These are phyloP conservation scores for Colletotrichum tabaci DNA, from an alignment of 2,329 filamentous ascomycete genomes.

Conservation along the genomic window DNA sequence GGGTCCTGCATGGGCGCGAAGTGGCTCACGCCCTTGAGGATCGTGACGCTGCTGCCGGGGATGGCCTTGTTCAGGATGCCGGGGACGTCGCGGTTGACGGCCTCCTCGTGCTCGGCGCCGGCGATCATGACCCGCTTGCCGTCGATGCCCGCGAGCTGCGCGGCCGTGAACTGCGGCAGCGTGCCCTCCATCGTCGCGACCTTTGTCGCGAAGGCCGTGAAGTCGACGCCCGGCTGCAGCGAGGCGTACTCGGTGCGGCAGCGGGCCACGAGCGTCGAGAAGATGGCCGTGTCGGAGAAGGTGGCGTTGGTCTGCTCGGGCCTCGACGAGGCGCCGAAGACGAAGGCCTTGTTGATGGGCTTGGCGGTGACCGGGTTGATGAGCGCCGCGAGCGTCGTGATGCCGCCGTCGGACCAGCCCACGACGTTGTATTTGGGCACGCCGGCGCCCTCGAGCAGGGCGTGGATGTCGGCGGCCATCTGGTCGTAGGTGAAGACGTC, in stretches of 20 bases:
- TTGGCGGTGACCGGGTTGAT: slow-evolving; percentile 50
- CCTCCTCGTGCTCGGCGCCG: slow-evolving; percentile 54
- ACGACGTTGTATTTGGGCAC: slow-evolving; percentile 53
- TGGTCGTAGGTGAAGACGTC: slow-evolving; percentile 57
- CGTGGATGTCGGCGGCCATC: slow-evolving; percentile 55
- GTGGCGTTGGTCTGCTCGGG: slow-evolving; percentile 54
- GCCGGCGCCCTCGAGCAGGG: slow-evolving; percentile 49
- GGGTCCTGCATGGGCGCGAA: slow-evolving; percentile 61
- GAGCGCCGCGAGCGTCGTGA: slow-evolving; percentile 55
- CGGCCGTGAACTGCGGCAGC: slow-evolving; percentile 52
- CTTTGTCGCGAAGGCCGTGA: slow-evolving; percentile 54
- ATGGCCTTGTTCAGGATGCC: slow-evolving; percentile 53
- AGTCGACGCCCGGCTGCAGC: slow-evolving; percentile 54
- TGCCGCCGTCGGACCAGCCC: slow-evolving; percentile 60
- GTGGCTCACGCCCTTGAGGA: slow-evolving; percentile 57
- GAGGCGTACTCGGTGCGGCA: slow-evolving; percentile 54
- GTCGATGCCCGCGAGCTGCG: slow-evolving; percentile 49
- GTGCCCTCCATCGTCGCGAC: slow-evolving; percentile 55
- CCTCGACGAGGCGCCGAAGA: slow-evolving; percentile 54
- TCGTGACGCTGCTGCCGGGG: slow-evolving; percentile 53
- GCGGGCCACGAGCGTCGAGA: slow-evolving; percentile 50
- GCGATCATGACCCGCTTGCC: slow-evolving; percentile 50
- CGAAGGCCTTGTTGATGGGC: slow-evolving; percentile 56
- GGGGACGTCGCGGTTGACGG: slow-evolving; percentile 56
- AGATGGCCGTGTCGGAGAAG: slow-evolving; percentile 47